These are phyloP conservation scores for Rhizopus delemar DNA, from an alignment of 371 early-diverging fungal genomes.

Conservation along the genomic window DNA sequence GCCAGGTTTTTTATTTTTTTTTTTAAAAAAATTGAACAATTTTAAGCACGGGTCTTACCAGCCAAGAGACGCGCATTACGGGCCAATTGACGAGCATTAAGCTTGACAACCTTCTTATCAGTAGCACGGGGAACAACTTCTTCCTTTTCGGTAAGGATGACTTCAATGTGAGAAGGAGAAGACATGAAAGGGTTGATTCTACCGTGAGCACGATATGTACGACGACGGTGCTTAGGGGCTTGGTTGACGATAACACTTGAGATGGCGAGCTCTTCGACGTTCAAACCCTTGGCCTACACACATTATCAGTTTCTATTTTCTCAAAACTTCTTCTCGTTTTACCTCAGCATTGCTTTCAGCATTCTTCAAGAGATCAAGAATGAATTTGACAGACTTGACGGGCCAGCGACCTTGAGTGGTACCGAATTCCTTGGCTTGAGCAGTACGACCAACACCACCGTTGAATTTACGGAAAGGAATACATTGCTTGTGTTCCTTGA, in stretches of 20 bases:
- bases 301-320: not conserved
- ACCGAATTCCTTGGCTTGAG: slow-evolving; percentile 96
- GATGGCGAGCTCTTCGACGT: slow-evolving; percentile 82
- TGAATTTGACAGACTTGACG: slow-evolving; percentile 93
- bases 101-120: slow-evolving; percentile 54
- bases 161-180: slow-evolving; percentile 97
- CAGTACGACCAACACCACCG: slow-evolving; percentile 97
- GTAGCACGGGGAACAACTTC: slow-evolving; percentile 74
- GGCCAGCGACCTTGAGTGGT: slow-evolving; percentile 99
- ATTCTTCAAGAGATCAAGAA: slow-evolving; percentile 95
- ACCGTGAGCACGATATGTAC: slow-evolving; percentile 99
- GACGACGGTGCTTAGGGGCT: slow-evolving; percentile 97
- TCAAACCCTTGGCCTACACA: slow-evolving; percentile 83
- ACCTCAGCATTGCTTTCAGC: slow-evolving; percentile 96
- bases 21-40: not conserved
- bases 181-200: slow-evolving; percentile 91
- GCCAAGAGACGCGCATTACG: slow-evolving; percentile 50
- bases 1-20: not conserved
- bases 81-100: slow-evolving; percentile 60
- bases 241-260: slow-evolving; percentile 97
- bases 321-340: not conserved
- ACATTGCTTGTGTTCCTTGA: slow-evolving; percentile 95
- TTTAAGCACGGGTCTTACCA: slow-evolving; percentile 12
- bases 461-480: slow-evolving; percentile 98
- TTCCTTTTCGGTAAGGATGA: slow-evolving; percentile 84